Evolutionary conservation across 495 filamentous ascomycete species (phyloP).

Genomic region (Schizothecium vesticola): DNA sequence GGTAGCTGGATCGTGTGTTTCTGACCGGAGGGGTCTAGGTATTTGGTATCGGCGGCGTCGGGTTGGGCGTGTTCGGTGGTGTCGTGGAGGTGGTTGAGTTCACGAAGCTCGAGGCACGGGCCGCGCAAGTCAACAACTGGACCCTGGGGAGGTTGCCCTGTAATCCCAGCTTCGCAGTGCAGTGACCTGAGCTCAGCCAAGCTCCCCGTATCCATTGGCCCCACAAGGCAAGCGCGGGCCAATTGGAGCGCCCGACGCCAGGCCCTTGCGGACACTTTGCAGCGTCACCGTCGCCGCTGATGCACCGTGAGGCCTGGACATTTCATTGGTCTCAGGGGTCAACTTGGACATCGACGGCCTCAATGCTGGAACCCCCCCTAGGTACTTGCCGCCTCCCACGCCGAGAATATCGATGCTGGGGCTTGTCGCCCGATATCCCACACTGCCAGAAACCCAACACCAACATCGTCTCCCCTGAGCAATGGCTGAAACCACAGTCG

Average conservation of each 20-base stretch:
- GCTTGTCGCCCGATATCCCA: background rate
- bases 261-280: slow-evolving; percentile 1
- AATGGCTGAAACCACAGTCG: slow-evolving; percentile 28
- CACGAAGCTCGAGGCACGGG: background rate
- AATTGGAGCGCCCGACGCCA: background rate
- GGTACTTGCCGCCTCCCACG: background rate
- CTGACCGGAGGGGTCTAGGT: background rate
- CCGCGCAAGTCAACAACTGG: background rate
- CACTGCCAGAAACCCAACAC: background rate
- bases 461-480: background rate
- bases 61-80: background rate
- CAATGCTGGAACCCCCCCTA: background rate
- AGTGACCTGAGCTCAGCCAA: no score
- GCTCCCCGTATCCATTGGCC: background rate
- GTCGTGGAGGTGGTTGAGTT: background rate
- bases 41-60: background rate
- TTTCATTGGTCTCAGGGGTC: background rate
- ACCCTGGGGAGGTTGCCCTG: background rate
- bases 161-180: background rate
- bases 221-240: background rate
- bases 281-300: background rate
- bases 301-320: background rate
- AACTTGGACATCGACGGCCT: background rate
- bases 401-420: background rate
- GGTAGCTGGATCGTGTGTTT: background rate